Evolutionary conservation across 257 asterid species (phyloP).

Genomic region (Plantago major): DNA sequence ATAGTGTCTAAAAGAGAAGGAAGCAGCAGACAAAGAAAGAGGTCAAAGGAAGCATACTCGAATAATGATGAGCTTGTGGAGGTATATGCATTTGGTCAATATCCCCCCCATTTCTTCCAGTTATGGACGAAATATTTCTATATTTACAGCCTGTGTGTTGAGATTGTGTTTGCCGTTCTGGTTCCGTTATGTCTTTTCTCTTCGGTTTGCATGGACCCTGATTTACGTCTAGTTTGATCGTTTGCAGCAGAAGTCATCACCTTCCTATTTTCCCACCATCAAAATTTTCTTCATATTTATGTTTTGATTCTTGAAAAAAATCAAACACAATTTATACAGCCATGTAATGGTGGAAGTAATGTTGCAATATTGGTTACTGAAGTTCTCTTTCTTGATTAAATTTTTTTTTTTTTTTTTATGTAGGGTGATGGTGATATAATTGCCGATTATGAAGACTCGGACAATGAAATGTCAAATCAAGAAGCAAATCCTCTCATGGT

Average conservation of each 20-base stretch:
- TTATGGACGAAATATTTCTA: not conserved
- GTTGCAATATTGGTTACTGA: not conserved
- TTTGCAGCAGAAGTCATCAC: too few species aligned
- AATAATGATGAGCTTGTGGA: slow-evolving; percentile 48
- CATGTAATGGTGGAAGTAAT: not conserved
- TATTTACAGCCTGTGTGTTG: not conserved
- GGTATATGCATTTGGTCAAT: slow-evolving; percentile 35
- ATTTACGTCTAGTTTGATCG: too few species aligned
- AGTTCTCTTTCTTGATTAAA: too few species aligned
- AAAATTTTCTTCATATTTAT: too few species aligned
- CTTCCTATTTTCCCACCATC: too few species aligned
- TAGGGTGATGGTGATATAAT: slow-evolving; percentile 50
- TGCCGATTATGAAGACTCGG: slow-evolving; percentile 57
- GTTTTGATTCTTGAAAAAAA: too few species aligned
- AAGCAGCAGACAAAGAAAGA: slow-evolving; percentile 75
- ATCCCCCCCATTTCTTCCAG: not conserved
- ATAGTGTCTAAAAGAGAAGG: slow-evolving; percentile 73
- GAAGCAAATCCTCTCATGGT: slow-evolving; percentile 84
- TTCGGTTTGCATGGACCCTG: too few species aligned
- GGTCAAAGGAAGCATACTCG: slow-evolving; percentile 52
- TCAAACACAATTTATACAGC: too few species aligned
- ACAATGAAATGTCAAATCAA: slow-evolving; percentile 41
- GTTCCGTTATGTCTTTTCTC: too few species aligned
- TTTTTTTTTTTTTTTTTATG: not conserved
- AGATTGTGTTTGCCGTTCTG: not conserved